Conservation (phyloP, 1,284 basidiomycete species). For the Bondarzewia mesenterica region DNA sequence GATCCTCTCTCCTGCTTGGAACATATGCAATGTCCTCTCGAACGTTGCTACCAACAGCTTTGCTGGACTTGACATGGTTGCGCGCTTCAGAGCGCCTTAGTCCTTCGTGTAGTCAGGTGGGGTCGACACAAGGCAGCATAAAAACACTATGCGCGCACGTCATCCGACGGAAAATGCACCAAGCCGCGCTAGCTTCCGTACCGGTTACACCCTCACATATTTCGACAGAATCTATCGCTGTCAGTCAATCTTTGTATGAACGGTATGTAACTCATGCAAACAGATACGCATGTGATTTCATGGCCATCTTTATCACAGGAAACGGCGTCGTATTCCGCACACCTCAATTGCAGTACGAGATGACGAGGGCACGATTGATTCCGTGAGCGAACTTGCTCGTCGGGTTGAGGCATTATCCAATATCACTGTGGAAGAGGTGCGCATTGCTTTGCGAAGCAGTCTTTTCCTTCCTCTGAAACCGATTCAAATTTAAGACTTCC, state of each 20-base stretch:
- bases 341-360: background rate
- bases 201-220: background rate
- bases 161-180: constrained; percentile 7
- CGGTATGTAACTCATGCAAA: constrained; percentile 2
- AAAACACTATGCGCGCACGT: background rate
- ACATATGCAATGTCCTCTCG: constrained; percentile 3
- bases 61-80: constrained; percentile 24
- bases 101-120: background rate
- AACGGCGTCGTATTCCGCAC: constrained; percentile 1
- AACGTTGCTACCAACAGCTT: constrained; percentile 19
- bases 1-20: too few species aligned
- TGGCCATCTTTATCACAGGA: background rate
- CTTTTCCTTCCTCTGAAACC: too few species aligned
- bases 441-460: background rate
- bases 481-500: too few species aligned
- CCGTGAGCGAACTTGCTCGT: constrained; percentile 26
- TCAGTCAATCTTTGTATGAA: background rate
- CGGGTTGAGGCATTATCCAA: constrained; percentile 31
- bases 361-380: background rate
- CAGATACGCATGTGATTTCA: background rate
- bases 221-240: background rate
- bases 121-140: background rate
- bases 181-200: constrained; percentile 4
- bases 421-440: constrained; percentile 16
- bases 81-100: constrained; percentile 14